A percentile compares a stretch with the other conserved stretches of the same genome.
phyloP scores from a whole-genome alignment of 192 early-diverging fungal genomes.

The Backusella circina region DNA sequence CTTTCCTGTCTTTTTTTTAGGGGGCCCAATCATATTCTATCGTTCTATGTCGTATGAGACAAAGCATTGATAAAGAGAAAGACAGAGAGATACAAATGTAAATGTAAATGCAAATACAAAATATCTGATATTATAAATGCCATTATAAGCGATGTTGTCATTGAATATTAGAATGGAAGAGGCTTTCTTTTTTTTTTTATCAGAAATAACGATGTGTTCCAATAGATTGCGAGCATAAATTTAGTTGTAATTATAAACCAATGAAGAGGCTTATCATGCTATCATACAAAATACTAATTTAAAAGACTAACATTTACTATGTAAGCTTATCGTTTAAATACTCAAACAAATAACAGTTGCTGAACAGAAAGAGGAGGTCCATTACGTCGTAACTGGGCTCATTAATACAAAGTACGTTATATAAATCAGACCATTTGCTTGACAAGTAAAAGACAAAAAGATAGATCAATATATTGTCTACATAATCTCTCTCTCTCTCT shows the following conservation, averaged over 20 bases:
- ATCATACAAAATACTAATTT: neutral
- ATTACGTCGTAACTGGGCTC: too few relatives aligned
- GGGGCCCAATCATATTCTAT: neutral
- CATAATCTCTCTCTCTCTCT: too few relatives aligned
- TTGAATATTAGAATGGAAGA: neutral
- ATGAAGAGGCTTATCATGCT: neutral
- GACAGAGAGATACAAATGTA: too few relatives aligned
- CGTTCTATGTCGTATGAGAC: neutral
- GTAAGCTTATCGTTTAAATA: too few relatives aligned
- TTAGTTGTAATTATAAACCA: neutral
- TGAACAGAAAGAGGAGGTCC: too few relatives aligned
- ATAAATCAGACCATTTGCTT: too few relatives aligned
- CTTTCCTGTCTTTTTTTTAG: neutral
- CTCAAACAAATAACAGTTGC: too few relatives aligned
- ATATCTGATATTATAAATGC: neutral
- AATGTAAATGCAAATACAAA: neutral
- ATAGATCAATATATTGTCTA: too few relatives aligned
- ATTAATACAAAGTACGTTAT: too few relatives aligned
- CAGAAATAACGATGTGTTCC: neutral
- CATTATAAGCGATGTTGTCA: neutral
- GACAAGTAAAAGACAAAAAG: too few relatives aligned
- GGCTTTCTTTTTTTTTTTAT: too few relatives aligned
- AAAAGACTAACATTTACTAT: too few relatives aligned
- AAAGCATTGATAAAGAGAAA: neutral
- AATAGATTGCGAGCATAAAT: neutral